phyloP scores from a whole-genome alignment of 345 rosid genomes.

The Gossypium australe region DNA sequence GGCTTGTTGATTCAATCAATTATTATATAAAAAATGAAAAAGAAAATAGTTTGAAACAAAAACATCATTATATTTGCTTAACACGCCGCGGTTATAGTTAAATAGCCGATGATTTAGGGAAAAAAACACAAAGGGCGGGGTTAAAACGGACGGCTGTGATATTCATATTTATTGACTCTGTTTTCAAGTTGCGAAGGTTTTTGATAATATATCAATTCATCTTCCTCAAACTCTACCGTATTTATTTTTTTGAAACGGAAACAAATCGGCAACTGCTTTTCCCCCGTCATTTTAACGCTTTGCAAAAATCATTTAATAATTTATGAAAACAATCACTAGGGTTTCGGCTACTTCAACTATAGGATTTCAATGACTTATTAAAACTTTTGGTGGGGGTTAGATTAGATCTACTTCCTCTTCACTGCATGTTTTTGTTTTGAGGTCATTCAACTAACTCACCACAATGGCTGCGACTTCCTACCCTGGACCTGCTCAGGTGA shows the following conservation, averaged over 20 bases:
- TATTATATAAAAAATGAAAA: too few relatives aligned
- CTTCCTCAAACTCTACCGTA: too few relatives aligned
- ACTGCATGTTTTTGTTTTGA: constrained; percentile 1
- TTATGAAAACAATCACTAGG: background rate
- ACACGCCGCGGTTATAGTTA: too few relatives aligned
- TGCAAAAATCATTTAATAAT: background rate
- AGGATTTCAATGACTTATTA: background rate
- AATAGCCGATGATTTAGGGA: too few relatives aligned
- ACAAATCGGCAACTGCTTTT: background rate
- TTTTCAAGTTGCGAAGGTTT: too few relatives aligned
- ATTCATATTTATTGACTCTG: too few relatives aligned
- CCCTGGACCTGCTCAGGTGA: constrained; percentile 8
- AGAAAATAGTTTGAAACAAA: too few relatives aligned
- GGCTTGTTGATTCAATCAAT: too few relatives aligned
- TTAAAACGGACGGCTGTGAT: too few relatives aligned
- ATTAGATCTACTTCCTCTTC: background rate
- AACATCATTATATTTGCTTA: too few relatives aligned
- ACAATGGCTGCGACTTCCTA: constrained; percentile 2
- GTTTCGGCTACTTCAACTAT: background rate
- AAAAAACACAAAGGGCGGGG: too few relatives aligned
- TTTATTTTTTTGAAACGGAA: background rate
- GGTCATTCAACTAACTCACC: background rate
- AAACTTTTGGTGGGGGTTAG: background rate
- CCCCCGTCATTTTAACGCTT: background rate
- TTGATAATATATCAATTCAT: too few relatives aligned